These are phyloP conservation scores for Fraxinus cuspidata DNA, from an alignment of 257 asterid species.

Conservation along the genomic window DNA sequence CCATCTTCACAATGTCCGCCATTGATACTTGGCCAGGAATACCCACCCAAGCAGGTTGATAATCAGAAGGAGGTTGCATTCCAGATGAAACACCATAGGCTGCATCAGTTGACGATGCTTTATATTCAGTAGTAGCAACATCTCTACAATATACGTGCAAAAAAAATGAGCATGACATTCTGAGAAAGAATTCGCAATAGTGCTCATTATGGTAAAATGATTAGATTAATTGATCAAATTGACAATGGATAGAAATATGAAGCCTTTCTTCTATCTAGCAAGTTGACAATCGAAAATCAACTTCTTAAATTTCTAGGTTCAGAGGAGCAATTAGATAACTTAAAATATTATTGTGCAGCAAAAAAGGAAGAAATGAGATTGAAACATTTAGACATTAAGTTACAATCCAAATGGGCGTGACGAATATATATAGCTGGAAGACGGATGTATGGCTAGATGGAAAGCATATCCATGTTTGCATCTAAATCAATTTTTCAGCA, in stretches of 20 bases:
- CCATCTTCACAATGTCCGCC: slow-evolving; percentile 98
- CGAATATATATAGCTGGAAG: background rate
- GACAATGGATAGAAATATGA: background rate
- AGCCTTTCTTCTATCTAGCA: background rate
- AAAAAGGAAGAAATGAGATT: background rate
- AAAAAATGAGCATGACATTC: background rate
- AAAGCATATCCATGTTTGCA: too few relatives aligned
- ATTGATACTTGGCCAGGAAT: slow-evolving; percentile 61
- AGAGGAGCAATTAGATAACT: background rate
- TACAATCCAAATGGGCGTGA: background rate
- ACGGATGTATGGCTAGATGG: too few relatives aligned
- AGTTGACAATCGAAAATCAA: background rate
- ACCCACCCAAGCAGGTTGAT: slow-evolving; percentile 67
- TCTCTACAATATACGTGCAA: slow-evolving; percentile 47
- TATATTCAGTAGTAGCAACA: slow-evolving; percentile 42
- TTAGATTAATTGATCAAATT: slow-evolving; percentile 1
- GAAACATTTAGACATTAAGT: background rate
- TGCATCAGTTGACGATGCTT: slow-evolving; percentile 38
- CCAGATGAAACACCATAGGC: slow-evolving; percentile 46
- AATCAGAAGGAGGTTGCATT: slow-evolving; percentile 50
- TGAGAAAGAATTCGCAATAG: background rate
- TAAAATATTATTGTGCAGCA: background rate
- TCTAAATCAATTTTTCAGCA: background rate
- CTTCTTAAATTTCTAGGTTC: slow-evolving; percentile 4
- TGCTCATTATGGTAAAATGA: background rate